Evolutionary conservation across 2,329 filamentous ascomycete genomes (phyloP).

Genomic region (Arthrinium puccinioides): DNA sequence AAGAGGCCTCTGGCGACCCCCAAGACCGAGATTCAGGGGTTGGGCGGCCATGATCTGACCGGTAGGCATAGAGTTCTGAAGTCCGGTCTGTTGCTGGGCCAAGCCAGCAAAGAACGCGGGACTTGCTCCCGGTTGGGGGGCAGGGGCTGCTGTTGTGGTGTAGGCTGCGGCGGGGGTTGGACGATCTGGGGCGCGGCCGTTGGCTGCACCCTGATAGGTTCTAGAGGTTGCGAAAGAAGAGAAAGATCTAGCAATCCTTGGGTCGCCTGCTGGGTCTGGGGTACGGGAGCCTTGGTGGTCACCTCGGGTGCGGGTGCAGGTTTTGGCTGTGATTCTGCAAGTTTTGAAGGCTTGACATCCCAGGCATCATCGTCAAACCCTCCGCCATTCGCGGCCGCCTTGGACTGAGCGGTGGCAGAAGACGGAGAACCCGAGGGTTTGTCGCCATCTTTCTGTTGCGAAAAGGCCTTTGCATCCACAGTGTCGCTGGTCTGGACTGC

Average conservation of each 20-base stretch:
- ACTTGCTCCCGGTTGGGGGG: conserved; percentile 44
- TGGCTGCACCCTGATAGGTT: conserved; percentile 37
- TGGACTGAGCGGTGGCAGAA: conserved; percentile 18
- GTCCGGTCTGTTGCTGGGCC: conserved; percentile 40
- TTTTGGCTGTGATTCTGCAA: conserved; percentile 33
- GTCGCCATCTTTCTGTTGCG: conserved; percentile 46
- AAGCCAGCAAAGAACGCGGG: conserved; percentile 50
- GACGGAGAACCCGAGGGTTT: conserved; percentile 32
- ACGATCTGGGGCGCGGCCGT: conserved; percentile 22
- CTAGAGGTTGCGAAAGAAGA: conserved; percentile 43
- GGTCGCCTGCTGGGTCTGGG: conserved; percentile 20
- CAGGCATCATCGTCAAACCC: conserved; percentile 97
- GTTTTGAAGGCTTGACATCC: conserved; percentile 81
- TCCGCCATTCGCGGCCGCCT: conserved; percentile 25
- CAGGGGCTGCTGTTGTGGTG: conserved; percentile 22
- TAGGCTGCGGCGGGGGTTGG: conserved; percentile 24
- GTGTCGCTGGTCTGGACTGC: conserved; percentile 79
- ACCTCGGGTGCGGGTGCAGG: conserved; percentile 56
- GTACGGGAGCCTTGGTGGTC: conserved; percentile 22
- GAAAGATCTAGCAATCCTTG: conserved; percentile 47
- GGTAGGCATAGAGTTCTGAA: conserved; percentile 21
- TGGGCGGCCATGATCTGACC: conserved; percentile 33
- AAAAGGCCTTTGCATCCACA: conserved; percentile 81
- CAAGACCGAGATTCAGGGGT: conserved; percentile 35
- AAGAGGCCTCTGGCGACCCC: conserved; percentile 60